These are phyloP conservation scores for Kuraishia borneana DNA, from an alignment of 805 yeast genomes.

Conservation along the genomic window DNA sequence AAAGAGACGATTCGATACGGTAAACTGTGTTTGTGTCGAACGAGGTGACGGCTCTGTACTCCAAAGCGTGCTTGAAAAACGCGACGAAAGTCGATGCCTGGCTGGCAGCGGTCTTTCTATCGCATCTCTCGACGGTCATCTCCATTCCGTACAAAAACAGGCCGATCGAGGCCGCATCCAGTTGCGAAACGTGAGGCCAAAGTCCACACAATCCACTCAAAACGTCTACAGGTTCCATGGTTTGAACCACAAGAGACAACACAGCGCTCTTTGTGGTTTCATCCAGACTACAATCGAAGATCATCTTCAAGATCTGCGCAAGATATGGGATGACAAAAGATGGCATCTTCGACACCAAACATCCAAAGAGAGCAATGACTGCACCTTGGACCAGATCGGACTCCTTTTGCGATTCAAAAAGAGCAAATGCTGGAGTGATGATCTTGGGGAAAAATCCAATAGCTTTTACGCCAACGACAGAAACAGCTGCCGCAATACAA, in stretches of 20 bases:
- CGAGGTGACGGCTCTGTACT: slow-evolving; percentile 46
- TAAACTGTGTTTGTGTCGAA: slow-evolving; percentile 67
- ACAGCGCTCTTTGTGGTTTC: slow-evolving; percentile 50
- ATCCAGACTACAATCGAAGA: slow-evolving; percentile 45
- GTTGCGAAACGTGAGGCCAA: slow-evolving; percentile 38
- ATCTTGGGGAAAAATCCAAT: slow-evolving; percentile 80
- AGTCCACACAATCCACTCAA: slow-evolving; percentile 48
- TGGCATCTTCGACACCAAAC: slow-evolving; percentile 75
- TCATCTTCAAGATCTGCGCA: slow-evolving; percentile 45
- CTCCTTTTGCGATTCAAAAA: slow-evolving; percentile 31
- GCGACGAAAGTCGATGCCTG: slow-evolving; percentile 59
- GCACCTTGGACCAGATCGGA: slow-evolving; percentile 50
- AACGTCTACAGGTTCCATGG: slow-evolving; percentile 55
- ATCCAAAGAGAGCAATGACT: slow-evolving; percentile 57
- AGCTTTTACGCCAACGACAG: slow-evolving; percentile 72
- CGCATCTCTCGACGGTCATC: slow-evolving; percentile 50
- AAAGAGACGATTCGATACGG: slow-evolving; percentile 70
- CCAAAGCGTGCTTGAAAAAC: slow-evolving; percentile 61
- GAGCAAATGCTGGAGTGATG: slow-evolving; percentile 58
- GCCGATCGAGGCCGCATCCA: slow-evolving; percentile 44
- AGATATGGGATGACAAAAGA: slow-evolving; percentile 68
- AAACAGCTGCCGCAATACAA: slow-evolving; percentile 58
- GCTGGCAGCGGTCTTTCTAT: slow-evolving; percentile 64
- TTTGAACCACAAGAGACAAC: slow-evolving; percentile 47
- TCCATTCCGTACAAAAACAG: slow-evolving; percentile 61